phyloP scores from a whole-genome alignment of 2,329 filamentous ascomycete genomes.

The Epicoccum nigrum region DNA sequence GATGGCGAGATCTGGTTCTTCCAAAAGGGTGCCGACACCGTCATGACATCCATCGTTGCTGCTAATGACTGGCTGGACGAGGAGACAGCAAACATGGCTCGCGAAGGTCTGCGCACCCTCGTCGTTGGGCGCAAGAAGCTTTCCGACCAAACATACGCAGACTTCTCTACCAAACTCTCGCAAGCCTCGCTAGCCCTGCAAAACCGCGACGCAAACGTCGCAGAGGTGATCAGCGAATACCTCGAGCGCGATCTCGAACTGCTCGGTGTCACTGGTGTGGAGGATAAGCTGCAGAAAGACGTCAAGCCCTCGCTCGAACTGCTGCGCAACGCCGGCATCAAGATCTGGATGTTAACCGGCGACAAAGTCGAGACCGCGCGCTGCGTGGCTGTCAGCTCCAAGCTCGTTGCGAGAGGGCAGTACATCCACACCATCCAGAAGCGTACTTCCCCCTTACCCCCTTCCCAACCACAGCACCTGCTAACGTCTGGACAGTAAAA shows the following conservation, averaged over 20 bases:
- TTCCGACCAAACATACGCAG: conserved; percentile 76
- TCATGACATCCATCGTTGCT: conserved; percentile 95
- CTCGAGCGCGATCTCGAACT: conserved; percentile 90
- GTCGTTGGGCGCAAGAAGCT: conserved; percentile 93
- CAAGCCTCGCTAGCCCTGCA: conserved; percentile 81
- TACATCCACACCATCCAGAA: conserved; percentile 94
- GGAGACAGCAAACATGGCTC: conserved; percentile 99
- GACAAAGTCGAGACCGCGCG: conserved; percentile 98
- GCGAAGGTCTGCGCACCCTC: conserved; percentile 90
- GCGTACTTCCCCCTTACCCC: conserved; percentile 38
- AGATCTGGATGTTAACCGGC: conserved; percentile 99
- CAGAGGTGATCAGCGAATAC: conserved; percentile 76
- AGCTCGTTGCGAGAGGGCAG: conserved; percentile 90
- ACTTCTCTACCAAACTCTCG: conserved; percentile 76
- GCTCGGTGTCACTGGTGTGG: conserved; percentile 95
- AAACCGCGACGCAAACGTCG: conserved; percentile 81
- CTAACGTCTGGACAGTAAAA: conserved; percentile 60
- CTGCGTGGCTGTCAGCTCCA: conserved; percentile 93
- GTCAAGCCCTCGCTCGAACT: conserved; percentile 96
- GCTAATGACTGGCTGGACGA: conserved; percentile 99
- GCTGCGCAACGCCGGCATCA: conserved; percentile 94
- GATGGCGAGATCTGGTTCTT: conserved; percentile 95
- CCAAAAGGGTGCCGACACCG: conserved; percentile 96
- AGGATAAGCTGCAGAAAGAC: conserved; percentile 93
- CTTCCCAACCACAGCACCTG: background rate